Evolutionary conservation across 2,329 filamentous ascomycete genomes (phyloP).

Genomic region (Boeremia lycopersici): DNA sequence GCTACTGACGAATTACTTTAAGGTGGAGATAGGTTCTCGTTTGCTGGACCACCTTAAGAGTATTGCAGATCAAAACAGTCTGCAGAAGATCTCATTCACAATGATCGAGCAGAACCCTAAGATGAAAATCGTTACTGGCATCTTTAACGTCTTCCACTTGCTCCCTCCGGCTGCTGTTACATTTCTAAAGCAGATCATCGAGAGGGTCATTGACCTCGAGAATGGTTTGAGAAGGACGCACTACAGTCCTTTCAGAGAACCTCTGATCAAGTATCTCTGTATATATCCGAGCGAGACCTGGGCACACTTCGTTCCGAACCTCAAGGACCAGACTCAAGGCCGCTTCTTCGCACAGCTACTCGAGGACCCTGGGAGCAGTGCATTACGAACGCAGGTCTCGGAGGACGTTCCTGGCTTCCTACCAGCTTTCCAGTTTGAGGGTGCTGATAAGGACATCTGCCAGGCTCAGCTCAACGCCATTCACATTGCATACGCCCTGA

Average conservation of each 20-base stretch:
- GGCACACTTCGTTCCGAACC: slow-evolving; percentile 75
- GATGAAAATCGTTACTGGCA: slow-evolving; percentile 94
- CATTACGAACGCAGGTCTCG: slow-evolving; percentile 75
- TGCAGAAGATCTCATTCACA: slow-evolving; percentile 92
- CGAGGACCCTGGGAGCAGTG: slow-evolving; percentile 72
- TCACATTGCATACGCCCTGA: slow-evolving; percentile 81
- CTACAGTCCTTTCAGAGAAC: slow-evolving; percentile 87
- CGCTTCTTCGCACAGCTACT: slow-evolving; percentile 90
- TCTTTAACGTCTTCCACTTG: slow-evolving; percentile 97
- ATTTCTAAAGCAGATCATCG: slow-evolving; percentile 89
- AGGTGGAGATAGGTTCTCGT: slow-evolving; percentile 93
- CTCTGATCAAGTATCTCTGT: slow-evolving; percentile 91
- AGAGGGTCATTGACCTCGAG: slow-evolving; percentile 89
- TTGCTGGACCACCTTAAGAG: slow-evolving; percentile 93
- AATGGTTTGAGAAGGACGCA: slow-evolving; percentile 83
- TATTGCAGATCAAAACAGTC: slow-evolving; percentile 77
- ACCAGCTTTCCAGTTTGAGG: slow-evolving; percentile 67
- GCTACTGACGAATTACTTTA: slow-evolving; percentile 96
- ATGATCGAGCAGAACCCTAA: slow-evolving; percentile 90
- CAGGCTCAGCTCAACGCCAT: slow-evolving; percentile 86
- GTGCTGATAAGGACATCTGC: slow-evolving; percentile 69
- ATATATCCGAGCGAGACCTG: slow-evolving; percentile 89
- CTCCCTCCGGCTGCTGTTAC: slow-evolving; percentile 85
- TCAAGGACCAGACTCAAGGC: slow-evolving; percentile 86
- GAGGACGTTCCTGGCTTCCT: slow-evolving; percentile 76